Evolutionary conservation across 208 protist species (phyloP).

Genomic region (Acanthamoeba royreba): DNA sequence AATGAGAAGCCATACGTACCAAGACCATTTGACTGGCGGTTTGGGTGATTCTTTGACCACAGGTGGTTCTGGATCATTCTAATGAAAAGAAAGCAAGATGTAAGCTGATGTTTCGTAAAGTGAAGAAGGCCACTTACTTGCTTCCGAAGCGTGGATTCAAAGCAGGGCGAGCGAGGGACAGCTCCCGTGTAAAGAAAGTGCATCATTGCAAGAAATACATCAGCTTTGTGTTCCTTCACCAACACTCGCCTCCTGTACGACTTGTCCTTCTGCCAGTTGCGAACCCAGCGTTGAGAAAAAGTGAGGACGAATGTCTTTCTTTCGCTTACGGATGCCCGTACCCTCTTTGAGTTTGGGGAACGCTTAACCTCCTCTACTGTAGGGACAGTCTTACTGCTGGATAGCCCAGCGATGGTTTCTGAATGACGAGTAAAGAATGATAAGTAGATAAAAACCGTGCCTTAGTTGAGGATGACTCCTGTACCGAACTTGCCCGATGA

Average conservation of each 20-base stretch:
- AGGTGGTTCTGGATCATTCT: background rate
- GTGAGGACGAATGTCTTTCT: no score
- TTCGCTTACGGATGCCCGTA: no score
- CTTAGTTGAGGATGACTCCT: background rate
- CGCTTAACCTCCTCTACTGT: no score
- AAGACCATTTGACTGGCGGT: background rate
- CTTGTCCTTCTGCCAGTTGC: background rate
- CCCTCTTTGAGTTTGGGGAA: no score
- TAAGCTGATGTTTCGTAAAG: no score
- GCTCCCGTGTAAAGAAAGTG: background rate
- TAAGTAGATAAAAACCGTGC: background rate
- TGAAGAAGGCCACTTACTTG: background rate
- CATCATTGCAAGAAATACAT: background rate
- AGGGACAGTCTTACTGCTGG: no score
- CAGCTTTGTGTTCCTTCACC: background rate
- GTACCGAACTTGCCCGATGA: background rate
- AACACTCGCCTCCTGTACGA: background rate
- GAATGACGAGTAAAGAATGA: no score
- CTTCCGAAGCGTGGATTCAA: background rate
- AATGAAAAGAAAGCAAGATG: no score
- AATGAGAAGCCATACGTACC: no score
- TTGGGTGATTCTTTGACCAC: background rate
- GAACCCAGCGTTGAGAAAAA: no score
- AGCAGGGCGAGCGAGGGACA: background rate
- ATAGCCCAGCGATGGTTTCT: no score